Conservation (phyloP, 1,139 yeast genomes). For the Hyphopichia burtonii region DNA sequence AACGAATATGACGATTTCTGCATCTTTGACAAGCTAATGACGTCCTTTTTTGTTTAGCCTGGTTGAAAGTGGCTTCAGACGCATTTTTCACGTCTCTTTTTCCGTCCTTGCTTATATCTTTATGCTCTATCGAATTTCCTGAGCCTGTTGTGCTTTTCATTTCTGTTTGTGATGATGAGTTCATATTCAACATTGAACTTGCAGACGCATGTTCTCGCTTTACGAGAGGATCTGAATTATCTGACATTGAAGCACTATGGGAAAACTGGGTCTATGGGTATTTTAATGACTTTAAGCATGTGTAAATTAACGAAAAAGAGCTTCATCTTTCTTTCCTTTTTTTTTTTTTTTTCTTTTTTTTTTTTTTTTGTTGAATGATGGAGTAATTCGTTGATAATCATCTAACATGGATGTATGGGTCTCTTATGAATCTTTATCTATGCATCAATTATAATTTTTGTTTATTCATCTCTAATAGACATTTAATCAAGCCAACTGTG, state of each 20-base stretch:
- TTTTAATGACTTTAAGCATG: background rate
- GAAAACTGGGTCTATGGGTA: no score
- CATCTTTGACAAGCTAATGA: conserved; percentile 64
- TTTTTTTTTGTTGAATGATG: background rate
- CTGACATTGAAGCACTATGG: no score
- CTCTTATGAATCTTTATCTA: no score
- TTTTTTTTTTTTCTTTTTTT: background rate
- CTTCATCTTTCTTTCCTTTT: background rate
- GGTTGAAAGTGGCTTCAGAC: background rate
- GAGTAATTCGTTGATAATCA: background rate
- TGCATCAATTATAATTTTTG: no score
- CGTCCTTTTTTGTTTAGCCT: conserved; percentile 28
- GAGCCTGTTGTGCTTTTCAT: background rate
- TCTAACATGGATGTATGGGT: no score
- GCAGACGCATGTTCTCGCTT: no score
- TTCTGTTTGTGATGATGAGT: background rate
- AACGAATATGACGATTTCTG: conserved; percentile 71
- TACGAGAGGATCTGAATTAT: no score
- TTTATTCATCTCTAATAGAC: no score
- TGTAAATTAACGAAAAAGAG: background rate
- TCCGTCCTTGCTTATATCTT: background rate
- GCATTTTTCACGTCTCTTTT: background rate
- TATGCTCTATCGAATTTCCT: background rate
- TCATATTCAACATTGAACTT: no score
- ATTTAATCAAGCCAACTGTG: no score